Percentiles rank a stretch among this genome's conserved stretches.
Evolutionary conservation across 2,329 filamentous ascomycete species (phyloP).

Genomic region (Chrysoporthe deuterocubensis): DNA sequence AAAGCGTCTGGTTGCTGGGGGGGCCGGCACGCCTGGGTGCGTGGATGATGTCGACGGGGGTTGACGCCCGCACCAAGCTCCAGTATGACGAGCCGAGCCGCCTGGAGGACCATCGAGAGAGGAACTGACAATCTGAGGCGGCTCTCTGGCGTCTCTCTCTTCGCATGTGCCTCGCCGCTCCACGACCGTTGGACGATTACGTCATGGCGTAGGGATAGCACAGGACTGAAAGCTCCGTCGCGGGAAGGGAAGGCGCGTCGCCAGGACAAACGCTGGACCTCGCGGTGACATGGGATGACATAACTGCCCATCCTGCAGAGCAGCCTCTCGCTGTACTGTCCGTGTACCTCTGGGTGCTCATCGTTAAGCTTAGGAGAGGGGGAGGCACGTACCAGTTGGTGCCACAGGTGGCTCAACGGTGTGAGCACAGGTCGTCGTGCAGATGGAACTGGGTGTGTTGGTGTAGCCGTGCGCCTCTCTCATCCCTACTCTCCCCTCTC

Average conservation of each 20-base stretch:
- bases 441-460: too few species aligned
- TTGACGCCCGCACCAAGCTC: background rate
- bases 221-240: constrained; percentile 16
- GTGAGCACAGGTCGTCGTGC: too few species aligned
- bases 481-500: background rate
- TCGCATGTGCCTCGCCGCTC: background rate
- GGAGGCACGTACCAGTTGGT: too few species aligned
- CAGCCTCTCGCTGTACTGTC: background rate
- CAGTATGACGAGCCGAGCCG: background rate
- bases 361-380: too few species aligned
- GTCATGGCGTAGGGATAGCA: constrained; percentile 4
- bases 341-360: background rate
- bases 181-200: background rate
- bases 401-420: too few species aligned
- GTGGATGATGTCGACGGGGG: constrained; percentile 5
- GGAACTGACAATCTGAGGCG: background rate
- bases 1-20: too few species aligned
- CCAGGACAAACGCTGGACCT: background rate
- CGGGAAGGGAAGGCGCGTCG: constrained; percentile 7
- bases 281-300: constrained; percentile 5
- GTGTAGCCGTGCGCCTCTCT: too few species aligned
- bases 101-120: background rate
- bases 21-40: too few species aligned
- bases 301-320: background rate
- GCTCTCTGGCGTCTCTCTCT: background rate